phyloP scores from a whole-genome alignment of 129 eudicot species.

The Daucus carota region DH1_v3.0 NC_030389.2:4131001-4131500 shows the following conservation, averaged over 20 bases:
- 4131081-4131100: neutral
- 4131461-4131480: neutral
- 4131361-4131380: constrained; percentile 3
- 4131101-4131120: too few species aligned
- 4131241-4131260: too few species aligned
- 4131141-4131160: too few species aligned
- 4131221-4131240: too few species aligned
- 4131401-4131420: neutral
- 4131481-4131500: neutral
- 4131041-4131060: neutral
- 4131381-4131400: constrained; percentile 7
- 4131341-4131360: constrained; percentile 1
- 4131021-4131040: constrained; percentile 49
- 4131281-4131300: too few species aligned
- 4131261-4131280: too few species aligned
- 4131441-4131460: neutral
- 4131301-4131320: neutral
- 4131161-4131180: too few species aligned
- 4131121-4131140: too few species aligned
- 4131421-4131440: neutral
- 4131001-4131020: constrained; percentile 54
- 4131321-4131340: neutral
- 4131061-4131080: neutral
- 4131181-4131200: too few species aligned
- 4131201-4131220: too few species aligned